These are phyloP conservation scores for Citrullus amarus DNA, from an alignment of 306 rosid genomes.

Conservation along the genomic window DNA sequence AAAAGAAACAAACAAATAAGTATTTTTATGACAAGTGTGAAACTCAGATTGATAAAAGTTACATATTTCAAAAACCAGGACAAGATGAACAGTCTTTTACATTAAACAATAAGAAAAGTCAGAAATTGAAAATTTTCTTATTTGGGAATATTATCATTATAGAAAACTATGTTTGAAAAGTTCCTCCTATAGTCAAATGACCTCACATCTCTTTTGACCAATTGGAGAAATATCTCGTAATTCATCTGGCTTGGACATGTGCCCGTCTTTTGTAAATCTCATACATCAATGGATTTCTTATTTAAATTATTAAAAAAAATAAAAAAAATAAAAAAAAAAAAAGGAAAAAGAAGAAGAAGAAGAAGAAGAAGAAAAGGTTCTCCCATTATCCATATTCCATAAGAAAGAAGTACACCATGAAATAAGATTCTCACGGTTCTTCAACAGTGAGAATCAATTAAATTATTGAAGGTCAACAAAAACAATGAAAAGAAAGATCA, in stretches of 20 bases:
- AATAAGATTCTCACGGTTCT: neutral
- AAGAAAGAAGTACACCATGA: neutral
- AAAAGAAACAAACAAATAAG: too few relatives aligned
- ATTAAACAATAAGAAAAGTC: neutral
- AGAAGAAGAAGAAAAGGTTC: too few relatives aligned
- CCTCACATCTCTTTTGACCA: too few relatives aligned
- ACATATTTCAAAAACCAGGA: neutral
- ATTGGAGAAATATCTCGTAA: too few relatives aligned
- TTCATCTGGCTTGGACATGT: too few relatives aligned
- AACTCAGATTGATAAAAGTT: neutral
- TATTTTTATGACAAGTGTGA: neutral
- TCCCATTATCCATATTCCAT: neutral
- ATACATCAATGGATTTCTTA: too few relatives aligned
- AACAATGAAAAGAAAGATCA: slow-evolving; percentile 16
- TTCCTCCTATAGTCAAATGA: neutral
- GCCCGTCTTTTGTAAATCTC: too few relatives aligned
- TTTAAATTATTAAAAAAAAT: too few relatives aligned
- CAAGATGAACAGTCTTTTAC: neutral
- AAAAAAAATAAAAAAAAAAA: too few relatives aligned
- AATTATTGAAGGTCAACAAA: neutral
- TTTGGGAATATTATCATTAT: neutral
- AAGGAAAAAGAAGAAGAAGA: too few relatives aligned
- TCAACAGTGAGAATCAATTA: neutral
- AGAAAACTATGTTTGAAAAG: neutral
- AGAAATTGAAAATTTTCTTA: neutral